Percentiles rank a stretch among this genome's conserved stretches.
Conservation (phyloP, 495 filamentous ascomycete genomes). For the Parathielavia hyrcaniae region DNA sequence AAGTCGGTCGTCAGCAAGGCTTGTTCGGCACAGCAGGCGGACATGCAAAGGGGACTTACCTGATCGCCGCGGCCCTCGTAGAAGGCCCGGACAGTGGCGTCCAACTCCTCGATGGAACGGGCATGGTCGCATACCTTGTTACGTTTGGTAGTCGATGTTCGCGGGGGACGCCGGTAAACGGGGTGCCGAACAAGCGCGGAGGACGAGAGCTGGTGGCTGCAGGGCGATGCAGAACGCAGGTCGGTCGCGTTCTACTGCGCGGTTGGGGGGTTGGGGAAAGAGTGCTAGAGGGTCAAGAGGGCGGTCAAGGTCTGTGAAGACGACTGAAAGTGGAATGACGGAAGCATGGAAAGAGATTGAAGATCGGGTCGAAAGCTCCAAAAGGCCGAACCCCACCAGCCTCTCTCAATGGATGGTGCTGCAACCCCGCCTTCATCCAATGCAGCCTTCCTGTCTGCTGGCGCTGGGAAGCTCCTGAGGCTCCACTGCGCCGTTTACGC, state of each 20-base stretch:
- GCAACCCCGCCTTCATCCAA: constrained; percentile 29
- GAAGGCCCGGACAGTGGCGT: constrained; percentile 91
- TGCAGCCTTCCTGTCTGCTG: constrained; percentile 11
- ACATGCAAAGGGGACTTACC: constrained; percentile 46
- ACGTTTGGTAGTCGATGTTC: constrained; percentile 4
- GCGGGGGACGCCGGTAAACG: not conserved
- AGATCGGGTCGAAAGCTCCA: constrained; percentile 36
- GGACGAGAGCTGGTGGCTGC: not conserved
- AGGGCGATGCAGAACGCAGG: constrained; percentile 11
- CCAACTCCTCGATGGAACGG: constrained; percentile 80
- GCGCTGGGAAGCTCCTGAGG: not conserved
- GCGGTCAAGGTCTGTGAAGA: constrained; percentile 19
- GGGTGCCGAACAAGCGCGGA: not conserved
- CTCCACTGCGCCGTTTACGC: constrained; percentile 1
- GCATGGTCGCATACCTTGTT: constrained; percentile 39
- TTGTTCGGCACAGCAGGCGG: constrained; percentile 9
- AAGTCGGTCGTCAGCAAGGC: constrained; percentile 28
- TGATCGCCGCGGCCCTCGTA: constrained; percentile 91
- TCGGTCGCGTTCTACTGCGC: constrained; percentile 5
- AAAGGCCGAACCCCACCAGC: constrained; percentile 37
- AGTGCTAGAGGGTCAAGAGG: not conserved
- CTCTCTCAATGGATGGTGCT: constrained; percentile 38
- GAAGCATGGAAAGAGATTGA: constrained; percentile 33
- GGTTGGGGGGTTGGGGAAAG: constrained; percentile 3
- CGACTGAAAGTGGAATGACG: constrained; percentile 26